These are phyloP conservation scores for Cyberlindnera misumaiensis DNA, from an alignment of 805 yeast species.

Conservation along the genomic window DNA sequence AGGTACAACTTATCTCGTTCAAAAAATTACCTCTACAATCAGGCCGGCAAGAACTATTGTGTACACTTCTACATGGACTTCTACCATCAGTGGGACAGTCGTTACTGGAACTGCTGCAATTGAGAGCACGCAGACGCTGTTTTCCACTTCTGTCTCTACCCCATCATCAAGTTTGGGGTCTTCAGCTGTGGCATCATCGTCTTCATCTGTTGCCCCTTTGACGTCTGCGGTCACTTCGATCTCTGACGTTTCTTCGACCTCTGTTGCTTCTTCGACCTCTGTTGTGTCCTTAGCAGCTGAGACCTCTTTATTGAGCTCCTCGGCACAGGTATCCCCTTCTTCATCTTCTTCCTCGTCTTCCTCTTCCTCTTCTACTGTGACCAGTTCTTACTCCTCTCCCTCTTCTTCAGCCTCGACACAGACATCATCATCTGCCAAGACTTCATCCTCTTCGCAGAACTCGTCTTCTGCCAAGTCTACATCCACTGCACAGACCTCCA, in stretches of 20 bases:
- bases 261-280: neutral
- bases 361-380: slow-evolving; percentile 1
- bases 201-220: neutral
- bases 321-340: slow-evolving; percentile 2
- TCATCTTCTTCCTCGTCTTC: slow-evolving; percentile 4
- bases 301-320: neutral
- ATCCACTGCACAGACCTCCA: no score
- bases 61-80: slow-evolving; percentile 18
- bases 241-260: slow-evolving; percentile 2
- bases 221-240: slow-evolving; percentile 2
- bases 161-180: neutral
- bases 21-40: slow-evolving; percentile 20
- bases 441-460: slow-evolving; percentile 2
- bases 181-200: slow-evolving; percentile 1
- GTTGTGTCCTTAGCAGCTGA: slow-evolving; percentile 1
- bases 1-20: slow-evolving; percentile 22
- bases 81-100: slow-evolving; percentile 16
- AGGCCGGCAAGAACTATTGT: slow-evolving; percentile 19
- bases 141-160: slow-evolving; percentile 2
- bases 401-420: neutral
- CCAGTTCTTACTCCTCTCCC: neutral
- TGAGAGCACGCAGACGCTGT: slow-evolving; percentile 8
- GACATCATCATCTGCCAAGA: slow-evolving; percentile 1
- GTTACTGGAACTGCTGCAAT: slow-evolving; percentile 9
- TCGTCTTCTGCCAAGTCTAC: no score